Evolutionary conservation across 495 filamentous ascomycete species (phyloP).

Genomic region (Bathelium albidoporum): DNA sequence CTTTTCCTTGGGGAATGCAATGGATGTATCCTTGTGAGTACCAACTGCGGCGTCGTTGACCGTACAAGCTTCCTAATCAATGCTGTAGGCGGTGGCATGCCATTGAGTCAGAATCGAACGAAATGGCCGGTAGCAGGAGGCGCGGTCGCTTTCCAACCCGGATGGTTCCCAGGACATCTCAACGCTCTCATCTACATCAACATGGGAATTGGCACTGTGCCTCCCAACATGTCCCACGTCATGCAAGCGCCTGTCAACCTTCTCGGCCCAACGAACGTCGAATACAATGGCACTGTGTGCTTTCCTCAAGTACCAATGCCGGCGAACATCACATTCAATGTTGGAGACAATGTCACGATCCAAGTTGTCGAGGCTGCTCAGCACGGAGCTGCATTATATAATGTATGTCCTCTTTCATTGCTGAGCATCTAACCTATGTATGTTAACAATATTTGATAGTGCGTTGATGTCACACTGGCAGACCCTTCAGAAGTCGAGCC

Average conservation of each 20-base stretch:
- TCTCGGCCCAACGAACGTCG: constrained; percentile 65
- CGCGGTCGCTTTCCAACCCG: constrained; percentile 75
- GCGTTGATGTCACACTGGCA: constrained; percentile 80
- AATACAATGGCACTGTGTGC: constrained; percentile 81
- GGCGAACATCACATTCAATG: constrained; percentile 54
- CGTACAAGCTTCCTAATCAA: background rate
- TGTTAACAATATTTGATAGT: constrained; percentile 44
- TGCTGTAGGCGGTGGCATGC: constrained; percentile 70
- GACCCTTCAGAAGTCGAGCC: constrained; percentile 60
- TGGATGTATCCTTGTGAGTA: constrained; percentile 96
- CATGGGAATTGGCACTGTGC: constrained; percentile 73
- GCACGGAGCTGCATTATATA: constrained; percentile 84
- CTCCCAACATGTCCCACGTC: constrained; percentile 77
- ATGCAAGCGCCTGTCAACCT: constrained; percentile 83
- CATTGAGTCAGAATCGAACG: constrained; percentile 69
- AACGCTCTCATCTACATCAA: constrained; percentile 89
- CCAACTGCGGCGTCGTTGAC: background rate
- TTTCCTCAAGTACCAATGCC: constrained; percentile 86
- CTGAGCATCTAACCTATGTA: constrained; percentile 5
- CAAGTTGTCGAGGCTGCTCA: constrained; percentile 83
- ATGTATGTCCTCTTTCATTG: constrained; percentile 49
- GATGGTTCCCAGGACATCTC: constrained; percentile 89
- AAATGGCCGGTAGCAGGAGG: constrained; percentile 85
- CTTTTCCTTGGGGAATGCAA: constrained; percentile 87
- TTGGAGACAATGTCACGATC: constrained; percentile 87